A percentile compares a stretch with the other conserved stretches of the same genome.
Evolutionary conservation across 1,284 basidiomycete genomes (phyloP).

Genomic region (Moesziomyces antarcticus): DNA sequence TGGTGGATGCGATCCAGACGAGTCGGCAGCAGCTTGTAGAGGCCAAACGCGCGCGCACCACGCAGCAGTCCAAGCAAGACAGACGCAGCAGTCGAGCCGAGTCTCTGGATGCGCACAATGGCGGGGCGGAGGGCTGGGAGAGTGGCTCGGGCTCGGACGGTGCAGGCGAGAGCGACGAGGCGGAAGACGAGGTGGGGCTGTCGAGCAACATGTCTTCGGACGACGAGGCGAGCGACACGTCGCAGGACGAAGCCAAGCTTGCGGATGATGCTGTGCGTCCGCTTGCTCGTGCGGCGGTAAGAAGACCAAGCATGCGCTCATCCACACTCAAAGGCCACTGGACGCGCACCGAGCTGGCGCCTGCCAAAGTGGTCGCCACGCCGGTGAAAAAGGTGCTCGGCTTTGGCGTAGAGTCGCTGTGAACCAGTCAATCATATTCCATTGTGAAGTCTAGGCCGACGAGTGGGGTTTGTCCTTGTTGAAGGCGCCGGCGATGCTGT

Average conservation of each 20-base stretch:
- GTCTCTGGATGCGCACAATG: too few species aligned
- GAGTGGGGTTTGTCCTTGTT: neutral
- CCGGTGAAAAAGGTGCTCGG: constrained; percentile 33
- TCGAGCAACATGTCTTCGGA: constrained; percentile 43
- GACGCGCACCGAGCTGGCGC: constrained; percentile 14
- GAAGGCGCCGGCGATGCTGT: constrained; percentile 9
- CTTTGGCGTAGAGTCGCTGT: constrained; percentile 36
- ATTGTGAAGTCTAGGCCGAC: too few species aligned
- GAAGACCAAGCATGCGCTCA: constrained; percentile 26
- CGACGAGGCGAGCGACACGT: constrained; percentile 44
- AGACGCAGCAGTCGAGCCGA: neutral
- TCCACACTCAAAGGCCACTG: constrained; percentile 41
- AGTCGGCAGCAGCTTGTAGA: constrained; percentile 36
- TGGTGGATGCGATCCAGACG: constrained; percentile 21
- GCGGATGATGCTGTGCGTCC: neutral
- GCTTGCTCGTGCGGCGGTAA: constrained; percentile 2
- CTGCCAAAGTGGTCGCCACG: constrained; percentile 24
- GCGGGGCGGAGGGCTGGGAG: neutral
- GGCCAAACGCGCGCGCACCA: constrained; percentile 16
- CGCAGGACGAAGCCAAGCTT: constrained; percentile 24
- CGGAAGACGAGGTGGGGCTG: constrained; percentile 27
- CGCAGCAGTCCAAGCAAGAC: neutral
- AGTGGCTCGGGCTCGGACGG: constrained; percentile 2
- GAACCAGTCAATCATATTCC: too few species aligned
- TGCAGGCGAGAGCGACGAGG: constrained; percentile 11